Base-by-base conservation (phyloP, 495 filamentous ascomycete genomes). In the Haplographium delicatum region DNA sequence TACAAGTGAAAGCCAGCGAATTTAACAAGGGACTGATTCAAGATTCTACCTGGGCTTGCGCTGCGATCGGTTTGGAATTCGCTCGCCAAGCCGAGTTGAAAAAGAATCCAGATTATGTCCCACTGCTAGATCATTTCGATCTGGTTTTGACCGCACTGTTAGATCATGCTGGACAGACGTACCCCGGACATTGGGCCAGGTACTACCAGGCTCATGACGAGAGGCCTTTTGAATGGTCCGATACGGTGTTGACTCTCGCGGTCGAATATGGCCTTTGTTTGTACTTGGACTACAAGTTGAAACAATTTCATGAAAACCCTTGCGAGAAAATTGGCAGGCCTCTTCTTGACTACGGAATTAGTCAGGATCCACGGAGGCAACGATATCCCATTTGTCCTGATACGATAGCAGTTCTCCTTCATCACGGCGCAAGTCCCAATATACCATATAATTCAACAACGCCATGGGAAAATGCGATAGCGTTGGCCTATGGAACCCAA, bases 101-200 rank as follows among this genome's bases (percentile, higher is more conserved):
- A 3, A 7, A 24, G 2, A 31, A 26, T 10, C 20, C 30, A 25
- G 22, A 31, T 5, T 39, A 49, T 15, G 18, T 40, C 11, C 33
- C 31, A 16, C 24, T 49, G 13, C 22, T 49, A 27, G 46, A 49
- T 25, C 3, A 49, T 11, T 34, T 49, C 1, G 46, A 49, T 31
- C n/a, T 13, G 2, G 46, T 27, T n/a, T 26, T 49, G 31, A 33
- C 22, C 3, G 5, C 26, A 3, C 18, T 47, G 16, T 13, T 34
- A 9, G 3, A 23, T 8, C 7, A 9, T 5, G 5, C n/a, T 5
- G 15, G 38, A 5, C 3, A 5, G 10, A 2, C 28, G 4, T 47
- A 34, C 16, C 2, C 13, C 7, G 28, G 44, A 5, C 44, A 33
- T 20, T 47, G 44, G 44, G 5, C 28, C 4, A 34, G 4, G 4